Base-by-base conservation (phyloP, 192 early-diverging fungal species). In the Coemansia sp. region DNA sequence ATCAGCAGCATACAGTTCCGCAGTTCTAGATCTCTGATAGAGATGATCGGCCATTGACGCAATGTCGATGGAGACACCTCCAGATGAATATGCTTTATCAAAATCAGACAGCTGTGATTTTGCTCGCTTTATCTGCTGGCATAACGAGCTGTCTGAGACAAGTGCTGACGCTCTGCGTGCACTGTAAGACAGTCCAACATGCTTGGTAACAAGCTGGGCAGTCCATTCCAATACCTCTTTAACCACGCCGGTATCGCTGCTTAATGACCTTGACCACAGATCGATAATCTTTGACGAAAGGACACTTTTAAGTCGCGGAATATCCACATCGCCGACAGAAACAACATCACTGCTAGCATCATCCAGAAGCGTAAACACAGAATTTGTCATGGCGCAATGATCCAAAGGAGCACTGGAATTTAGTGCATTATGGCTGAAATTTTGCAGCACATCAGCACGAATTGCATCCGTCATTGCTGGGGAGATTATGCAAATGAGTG, bases 351-450 rank as follows among this genome's bases (percentile, higher is more conserved):
- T 15, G 32, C 18, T 18, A 1, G 54, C 62, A 11, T 51, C 63
- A 5, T 45, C 21, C 51, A 76, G 26, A 16, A 80, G 49, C 5
- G 60, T 62, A 54, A 80, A 75, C 39, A 65, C 78, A 0, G 71
- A 45, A 6, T 26, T 46, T 6, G 78, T 66, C 4, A 61, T 52
- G 0, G 56, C 55, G 41, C 78, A 72, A 6, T 4, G 22, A 15
- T 18, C 54, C 52, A 48, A n/a, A 12, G n/a, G 51, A 18, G 1
- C 16, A 11, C 10, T 71, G 22, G 12, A 10, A n/a, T 32, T 26
- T 12, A 21, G 16, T n/a, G 62, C 63, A 42, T 41, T 58, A 0
- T 41, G 42, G 0, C 37, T 56, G 37, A 69, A 56, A 4, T 12
- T 21, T 43, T 22, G 61, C n/a, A 63, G 42, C 55, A 82, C 49